Percentiles rank a stretch among this genome's conserved stretches.
These are phyloP conservation scores for Oryza meyeriana DNA, from an alignment of 176 grass and related monocot genomes.

Conservation along the genomic window DNA sequence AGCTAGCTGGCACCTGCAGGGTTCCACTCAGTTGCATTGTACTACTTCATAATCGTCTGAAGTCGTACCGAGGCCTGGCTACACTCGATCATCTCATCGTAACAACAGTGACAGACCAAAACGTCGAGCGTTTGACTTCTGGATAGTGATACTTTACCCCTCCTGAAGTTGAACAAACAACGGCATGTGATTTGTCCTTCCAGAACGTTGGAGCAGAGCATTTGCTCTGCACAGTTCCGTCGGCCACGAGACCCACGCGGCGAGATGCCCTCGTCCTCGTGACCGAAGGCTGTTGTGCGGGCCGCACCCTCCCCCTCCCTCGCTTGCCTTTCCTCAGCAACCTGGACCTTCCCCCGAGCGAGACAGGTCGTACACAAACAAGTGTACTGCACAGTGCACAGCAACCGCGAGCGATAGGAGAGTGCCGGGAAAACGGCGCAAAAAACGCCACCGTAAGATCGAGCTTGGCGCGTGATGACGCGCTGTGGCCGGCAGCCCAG, in stretches of 20 bases:
- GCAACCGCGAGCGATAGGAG: not conserved
- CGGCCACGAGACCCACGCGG: conserved; percentile 5
- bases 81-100: not conserved
- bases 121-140: not conserved
- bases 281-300: not conserved
- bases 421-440: not conserved
- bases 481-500: too few species aligned
- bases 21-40: not conserved
- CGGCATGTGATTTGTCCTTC: not conserved
- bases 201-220: conserved; percentile 1
- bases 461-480: too few species aligned
- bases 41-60: too few species aligned
- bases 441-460: too few species aligned
- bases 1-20: not conserved
- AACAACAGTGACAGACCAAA: not conserved
- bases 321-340: not conserved
- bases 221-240: not conserved
- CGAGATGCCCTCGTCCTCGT: not conserved
- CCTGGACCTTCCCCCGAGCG: not conserved
- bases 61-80: too few species aligned
- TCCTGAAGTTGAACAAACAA: not conserved
- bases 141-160: not conserved
- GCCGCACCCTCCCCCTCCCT: not conserved
- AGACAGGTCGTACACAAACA: not conserved
- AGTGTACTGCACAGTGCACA: too few species aligned